Base-by-base conservation (phyloP, 2,329 filamentous ascomycete species). In the Penicillium glabrum region DNA sequence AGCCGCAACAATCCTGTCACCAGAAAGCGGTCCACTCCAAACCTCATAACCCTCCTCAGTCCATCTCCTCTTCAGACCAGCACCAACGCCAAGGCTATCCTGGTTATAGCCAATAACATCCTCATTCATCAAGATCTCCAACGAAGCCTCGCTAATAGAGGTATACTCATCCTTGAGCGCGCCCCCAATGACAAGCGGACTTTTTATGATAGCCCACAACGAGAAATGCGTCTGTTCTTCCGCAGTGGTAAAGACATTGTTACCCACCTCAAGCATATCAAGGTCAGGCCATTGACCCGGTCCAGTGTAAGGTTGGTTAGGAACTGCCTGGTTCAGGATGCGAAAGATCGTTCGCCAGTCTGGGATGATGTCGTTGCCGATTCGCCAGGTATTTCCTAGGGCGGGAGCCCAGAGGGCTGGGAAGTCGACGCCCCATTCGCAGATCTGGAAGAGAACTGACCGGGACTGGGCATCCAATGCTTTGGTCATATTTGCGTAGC, bases 101-200 rank as follows among this genome's bases (percentile, higher is more conserved):
- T 86, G 83, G 61, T 86, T 86, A 64, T 84, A 81, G 0, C 79
- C 79, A 24, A 87, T 81, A 23, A 84, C 78, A 53, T 84, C 83
- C 26, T 76, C 72, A 67, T 86, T 85, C 1, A 72, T 73, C 46
- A 82, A 66, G 16, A 82, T 71, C 6, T 69, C 68, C 14, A 83
- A 63, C 0, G 80, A 82, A 0, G 69, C 66, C 0, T 67, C 54
- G 1, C 74, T 72, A 0, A 80, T 77, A 3, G 76, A 53, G 0
- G 63, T 68, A 4, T 51, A 54, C 0, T 65, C 64, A 11, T 72
- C 66, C 26, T 77, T 74, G 47, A 81, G 67, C 0, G 75, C 77
- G 1, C 75, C 77, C 0, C 82, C 81, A 23, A 83, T 80, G 3
- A 75, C 73, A 7, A 83, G 71, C 0, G 80, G 80, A 1, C 79